Evolutionary conservation across 2,329 filamentous ascomycete genomes (phyloP).

Genomic region (Diaporthe sp.): DNA sequence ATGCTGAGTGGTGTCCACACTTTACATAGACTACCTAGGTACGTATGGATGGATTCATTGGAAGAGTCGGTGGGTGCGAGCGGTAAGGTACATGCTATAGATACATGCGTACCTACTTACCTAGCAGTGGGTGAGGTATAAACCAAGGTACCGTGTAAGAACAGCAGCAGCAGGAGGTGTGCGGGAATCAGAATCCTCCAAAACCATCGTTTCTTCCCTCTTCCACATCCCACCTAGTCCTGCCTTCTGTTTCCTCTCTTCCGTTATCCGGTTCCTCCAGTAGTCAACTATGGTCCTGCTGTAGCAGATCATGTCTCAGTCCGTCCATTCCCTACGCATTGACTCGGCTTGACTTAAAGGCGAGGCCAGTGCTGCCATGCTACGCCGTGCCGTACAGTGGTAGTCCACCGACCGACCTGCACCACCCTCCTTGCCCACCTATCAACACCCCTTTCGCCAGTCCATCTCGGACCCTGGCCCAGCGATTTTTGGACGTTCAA

Average conservation of each 20-base stretch:
- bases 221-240: slow-evolving; percentile 3
- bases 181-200: slow-evolving; percentile 28
- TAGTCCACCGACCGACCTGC: slow-evolving; percentile 11
- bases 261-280: slow-evolving; percentile 26
- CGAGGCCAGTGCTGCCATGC: slow-evolving; percentile 33
- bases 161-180: not conserved
- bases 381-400: not conserved
- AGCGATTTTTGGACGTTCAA: slow-evolving; percentile 13
- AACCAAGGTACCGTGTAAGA: slow-evolving; percentile 2
- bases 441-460: slow-evolving; percentile 11
- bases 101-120: not conserved
- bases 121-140: not conserved
- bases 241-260: slow-evolving; percentile 1
- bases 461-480: slow-evolving; percentile 16
- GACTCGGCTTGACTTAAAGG: slow-evolving; percentile 32
- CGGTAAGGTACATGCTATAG: not conserved
- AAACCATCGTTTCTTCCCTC: slow-evolving; percentile 14
- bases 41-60: not conserved
- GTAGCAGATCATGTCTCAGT: slow-evolving; percentile 58
- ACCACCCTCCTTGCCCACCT: slow-evolving; percentile 18
- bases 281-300: slow-evolving; percentile 20
- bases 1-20: slow-evolving; percentile 9
- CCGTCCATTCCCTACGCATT: slow-evolving; percentile 39
- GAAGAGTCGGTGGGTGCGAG: not conserved
- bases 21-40: not conserved